Evolutionary conservation across 2,329 filamentous ascomycete genomes (phyloP), one percentile per base, ranked within the genome.

Genomic region (Zarea fungicola): DNA sequence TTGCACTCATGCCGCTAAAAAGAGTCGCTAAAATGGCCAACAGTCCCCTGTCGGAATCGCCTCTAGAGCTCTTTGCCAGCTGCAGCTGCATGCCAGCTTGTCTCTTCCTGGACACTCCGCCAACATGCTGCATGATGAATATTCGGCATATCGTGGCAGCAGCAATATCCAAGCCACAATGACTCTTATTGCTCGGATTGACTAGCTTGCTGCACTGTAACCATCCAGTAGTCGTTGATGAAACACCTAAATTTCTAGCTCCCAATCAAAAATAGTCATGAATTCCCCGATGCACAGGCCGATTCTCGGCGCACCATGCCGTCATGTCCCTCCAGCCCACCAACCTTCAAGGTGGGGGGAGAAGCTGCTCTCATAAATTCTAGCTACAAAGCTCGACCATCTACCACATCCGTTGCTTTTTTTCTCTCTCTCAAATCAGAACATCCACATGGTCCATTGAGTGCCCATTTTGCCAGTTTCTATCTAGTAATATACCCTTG

Each of bases 401-500:
- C 32, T 49, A 34, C 47, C 47, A 40, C 47, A 43, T 43, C 40
- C 32, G 25, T 32, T 39, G 10, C 22, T 21, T 19, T 22, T 43
- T 42, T 23, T 28, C 25, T 19, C 39, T 13, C 32, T 28, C 26
- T 29, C 23, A 8, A 25, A 42, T 2, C 28, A 34, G 14, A 19
- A 28, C 29, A n/a, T 42, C 22, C 29, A 19, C 37, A 18, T 13
- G 9, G 19, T n/a, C 23, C 39, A 6, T 49, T 26, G 31, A 19
- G 31, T 43, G 23, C 47, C 47, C 23, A 6, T 25, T 26, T 32
- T 19, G 16, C 48, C 26, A 44, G 32, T 22, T 36, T 43, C 41
- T 36, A 50, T 50, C 41, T 50, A 50, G 48, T 50, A 50, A 50
- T 50, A 50, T 40, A 50, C 41, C 41, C 42, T 45, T 35, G 41